Evolutionary conservation across 2,329 filamentous ascomycete genomes (phyloP), one percentile per base, ranked within the genome.

Genomic region (Colletotrichum tofieldiae): DNA sequence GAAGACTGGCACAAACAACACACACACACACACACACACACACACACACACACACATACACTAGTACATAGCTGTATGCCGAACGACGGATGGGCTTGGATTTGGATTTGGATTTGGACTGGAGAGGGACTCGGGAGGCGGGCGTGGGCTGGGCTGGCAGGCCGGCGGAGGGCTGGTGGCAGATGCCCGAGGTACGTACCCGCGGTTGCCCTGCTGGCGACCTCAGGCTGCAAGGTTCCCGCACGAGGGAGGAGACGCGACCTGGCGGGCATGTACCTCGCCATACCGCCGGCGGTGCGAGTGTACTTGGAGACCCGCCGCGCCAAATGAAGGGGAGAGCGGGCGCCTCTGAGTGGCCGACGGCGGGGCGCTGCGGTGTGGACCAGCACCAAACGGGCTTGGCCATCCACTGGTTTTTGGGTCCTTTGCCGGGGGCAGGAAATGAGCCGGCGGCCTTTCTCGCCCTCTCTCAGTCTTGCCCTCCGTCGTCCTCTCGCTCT

Each of bases 351-450:
- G 58, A 72, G 41, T 72, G 69, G 69, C n/a, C 45, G 20, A 41
- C 37, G 37, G 26, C 29, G 6, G 47, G 29, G 35, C 32, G 7
- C 9, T 6, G 45, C 1, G 8, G 7, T 41, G 60, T 7, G 32
- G n/a, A 35, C 45, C 59, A 37, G 43, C 37, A 58, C 64, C 58
- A 35, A 68, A 68, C 26, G 43, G 65, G 68, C 68, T 68, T 63
- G 65, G 65, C 45, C 56, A 65, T 37, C 58, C 56, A 62, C 64
- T 52, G 9, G 23, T 39, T 62, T 47, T 43, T 62, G 45, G 45
- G 41, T 61, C 37, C 51, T 59, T 51, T 32, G 51, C 51, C n/a
- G 29, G 55, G 51, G 43, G 55, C 55, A 60, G 63, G 67, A 67
- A 67, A 67, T 71, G 67, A 67, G 49, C 61, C 18, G 41, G 52